Evolutionary conservation across 2,329 filamentous ascomycete genomes (phyloP), one percentile per base, ranked within the genome.

Genomic region (Trichoderma guizhouense): DNA sequence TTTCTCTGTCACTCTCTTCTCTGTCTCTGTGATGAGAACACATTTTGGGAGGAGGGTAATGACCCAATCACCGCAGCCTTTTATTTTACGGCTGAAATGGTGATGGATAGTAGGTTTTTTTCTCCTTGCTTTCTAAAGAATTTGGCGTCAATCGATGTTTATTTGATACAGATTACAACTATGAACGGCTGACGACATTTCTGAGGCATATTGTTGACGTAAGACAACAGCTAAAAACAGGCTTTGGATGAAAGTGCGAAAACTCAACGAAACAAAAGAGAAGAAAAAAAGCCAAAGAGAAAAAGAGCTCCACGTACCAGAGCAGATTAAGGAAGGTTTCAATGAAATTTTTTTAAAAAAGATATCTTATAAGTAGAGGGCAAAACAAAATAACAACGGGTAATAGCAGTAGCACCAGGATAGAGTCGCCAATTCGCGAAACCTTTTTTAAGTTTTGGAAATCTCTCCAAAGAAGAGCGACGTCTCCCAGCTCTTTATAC

Each of bases 1-100:
- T 58, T 36, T 69, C 67, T n/a, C 57, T 28, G 14, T 62, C 57
- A 58, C 67, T 62, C 39, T 69, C 55, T 36, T 62, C 30, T 24
- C 34, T 53, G n/a, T 62, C 30, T 24, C 34, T 53, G n/a, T 34
- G n/a, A 3, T 61, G 57, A 53, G 67, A 69, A 36, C 55, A 36
- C 67, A 69, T 69, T 15, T 62, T 69, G n/a, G 30, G 30, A 4
- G 26, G n/a, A 28, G 26, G 26, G n/a, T 12, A 32, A 14, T 3
- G 53, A 5, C 55, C 57, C 39, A 51, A 28, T n/a, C 58, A 61
- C 43, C 55, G 7, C 39, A 28, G 57, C 15, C 55, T 62, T 60
- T 53, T 53, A 53, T 21, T 62, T 18, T 18, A 34, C 14, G 43
- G 15, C 62, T 51, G 18, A 51, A 15, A 2, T 9, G 36, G 7